These are phyloP conservation scores for Geotrichum histeridarum DNA, from an alignment of 1,139 yeast genomes.

Conservation along the genomic window DNA sequence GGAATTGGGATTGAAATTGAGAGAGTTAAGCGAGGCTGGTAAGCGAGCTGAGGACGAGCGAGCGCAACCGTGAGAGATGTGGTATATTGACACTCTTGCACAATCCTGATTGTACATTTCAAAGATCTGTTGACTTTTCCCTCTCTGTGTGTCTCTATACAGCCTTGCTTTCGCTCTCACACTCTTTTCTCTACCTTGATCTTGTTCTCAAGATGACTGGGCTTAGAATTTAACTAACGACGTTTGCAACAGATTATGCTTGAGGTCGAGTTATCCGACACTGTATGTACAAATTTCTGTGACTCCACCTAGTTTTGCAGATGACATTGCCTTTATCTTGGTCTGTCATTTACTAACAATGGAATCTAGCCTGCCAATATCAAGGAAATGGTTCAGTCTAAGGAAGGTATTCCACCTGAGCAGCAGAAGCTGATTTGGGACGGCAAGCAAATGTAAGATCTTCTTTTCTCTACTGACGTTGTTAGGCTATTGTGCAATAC, in stretches of 20 bases:
- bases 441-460: slow-evolving; percentile 77
- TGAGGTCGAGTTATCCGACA: slow-evolving; percentile 71
- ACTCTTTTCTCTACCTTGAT: no score
- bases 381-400: slow-evolving; percentile 91
- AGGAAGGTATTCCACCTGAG: slow-evolving; percentile 95
- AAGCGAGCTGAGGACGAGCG: no score
- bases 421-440: slow-evolving; percentile 89
- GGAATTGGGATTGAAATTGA: no score
- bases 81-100: no score
- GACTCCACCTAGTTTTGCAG: neutral
- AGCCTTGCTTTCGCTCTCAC: no score
- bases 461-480: neutral
- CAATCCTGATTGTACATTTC: no score
- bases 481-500: neutral
- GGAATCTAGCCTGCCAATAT: slow-evolving; percentile 57
- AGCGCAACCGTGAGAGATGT: no score
- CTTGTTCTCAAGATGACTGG: no score
- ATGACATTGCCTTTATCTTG: neutral
- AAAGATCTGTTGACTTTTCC: no score
- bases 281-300: slow-evolving; percentile 37
- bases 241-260: slow-evolving; percentile 52
- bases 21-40: no score
- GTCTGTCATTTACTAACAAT: slow-evolving; percentile 14
- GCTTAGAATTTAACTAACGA: no score
- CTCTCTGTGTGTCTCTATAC: no score